Percentiles rank a stretch among this genome's conserved stretches.
phyloP scores from a whole-genome alignment of 208 protist species.

The Leishmania mexicana region DNA sequence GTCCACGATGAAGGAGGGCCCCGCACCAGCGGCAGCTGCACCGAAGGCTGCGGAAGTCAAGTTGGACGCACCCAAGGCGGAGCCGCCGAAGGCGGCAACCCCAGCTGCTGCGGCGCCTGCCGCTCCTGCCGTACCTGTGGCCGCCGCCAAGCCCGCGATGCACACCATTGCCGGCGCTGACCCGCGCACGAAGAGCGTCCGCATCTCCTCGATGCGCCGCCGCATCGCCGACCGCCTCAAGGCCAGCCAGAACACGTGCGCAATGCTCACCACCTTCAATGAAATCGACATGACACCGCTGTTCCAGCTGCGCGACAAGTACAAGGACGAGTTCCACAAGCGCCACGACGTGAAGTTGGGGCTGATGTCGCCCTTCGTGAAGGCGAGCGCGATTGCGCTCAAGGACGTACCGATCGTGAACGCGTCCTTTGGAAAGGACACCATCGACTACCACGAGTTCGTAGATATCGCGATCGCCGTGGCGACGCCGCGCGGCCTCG shows the following conservation, averaged over 20 bases:
- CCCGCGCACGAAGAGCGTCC: conserved; percentile 81
- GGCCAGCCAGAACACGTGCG: conserved; percentile 98
- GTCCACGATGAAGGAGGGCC: conserved; percentile 89
- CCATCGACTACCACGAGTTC: conserved; percentile 98
- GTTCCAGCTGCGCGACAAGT: conserved; percentile 95
- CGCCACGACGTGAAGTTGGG: conserved; percentile 98
- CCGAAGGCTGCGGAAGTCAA: conserved; percentile 19
- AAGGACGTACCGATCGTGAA: conserved; percentile 97
- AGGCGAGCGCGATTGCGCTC: conserved; percentile 95
- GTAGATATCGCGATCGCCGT: conserved; percentile 98
- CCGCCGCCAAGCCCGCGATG: conserved; percentile 32
- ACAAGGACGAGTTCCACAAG: conserved; percentile 98
- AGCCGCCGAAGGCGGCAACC: conserved; percentile 6
- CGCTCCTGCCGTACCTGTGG: conserved; percentile 34
- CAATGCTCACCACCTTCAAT: conserved; percentile 99
- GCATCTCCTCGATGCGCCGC: conserved; percentile 95
- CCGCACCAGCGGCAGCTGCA: conserved; percentile 23
- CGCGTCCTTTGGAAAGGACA: conserved; percentile 94
- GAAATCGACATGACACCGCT: conserved; percentile 98
- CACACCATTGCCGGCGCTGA: conserved; percentile 53
- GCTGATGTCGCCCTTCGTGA: conserved; percentile 99
- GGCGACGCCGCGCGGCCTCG: conserved; percentile 96
- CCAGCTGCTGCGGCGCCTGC: conserved; percentile 29
- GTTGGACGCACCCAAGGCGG: conserved; percentile 35
- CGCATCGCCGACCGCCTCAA: conserved; percentile 98